These are phyloP conservation scores for Trichopus zeylanicus DNA, from an alignment of 116 monocot genomes.

Conservation along the genomic window DNA sequence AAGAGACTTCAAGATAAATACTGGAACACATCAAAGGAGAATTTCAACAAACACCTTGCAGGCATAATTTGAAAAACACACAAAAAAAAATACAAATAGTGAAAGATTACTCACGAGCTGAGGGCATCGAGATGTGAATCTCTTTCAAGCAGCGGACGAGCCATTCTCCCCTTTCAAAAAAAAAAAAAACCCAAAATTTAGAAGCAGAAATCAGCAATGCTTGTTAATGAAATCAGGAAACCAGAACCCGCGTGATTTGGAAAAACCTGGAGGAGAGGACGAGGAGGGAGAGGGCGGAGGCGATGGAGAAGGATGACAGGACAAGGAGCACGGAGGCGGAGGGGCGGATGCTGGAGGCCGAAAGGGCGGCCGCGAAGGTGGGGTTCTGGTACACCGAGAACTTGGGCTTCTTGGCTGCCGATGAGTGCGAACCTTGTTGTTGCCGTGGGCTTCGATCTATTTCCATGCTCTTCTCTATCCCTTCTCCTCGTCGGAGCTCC, in stretches of 20 bases:
- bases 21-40: constrained; percentile 17
- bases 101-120: constrained; percentile 26
- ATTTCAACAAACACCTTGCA: constrained; percentile 37
- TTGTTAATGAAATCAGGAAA: background rate
- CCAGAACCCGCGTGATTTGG: background rate
- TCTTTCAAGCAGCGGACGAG: constrained; percentile 10
- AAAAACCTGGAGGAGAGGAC: constrained; percentile 31
- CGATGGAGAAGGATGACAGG: constrained; percentile 20
- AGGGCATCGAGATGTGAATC: constrained; percentile 13
- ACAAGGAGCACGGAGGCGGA: constrained; percentile 28
- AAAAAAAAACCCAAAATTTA: background rate
- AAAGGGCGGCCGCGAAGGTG: constrained; percentile 41
- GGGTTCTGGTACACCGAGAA: constrained; percentile 74
- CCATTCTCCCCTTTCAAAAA: constrained; percentile 27
- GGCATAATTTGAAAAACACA: constrained; percentile 7
- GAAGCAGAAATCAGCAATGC: background rate
- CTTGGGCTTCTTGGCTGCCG: constrained; percentile 31
- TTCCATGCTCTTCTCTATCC: background rate
- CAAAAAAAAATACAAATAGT: too few relatives aligned
- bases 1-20: constrained; percentile 24
- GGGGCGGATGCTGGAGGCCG: constrained; percentile 45
- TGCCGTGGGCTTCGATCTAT: background rate
- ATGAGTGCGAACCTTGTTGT: background rate
- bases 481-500: too few relatives aligned
- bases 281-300: constrained; percentile 27